Evolutionary conservation across 2,329 filamentous ascomycete species (phyloP).

Genomic region (Cordyceps fumosorosea): DNA sequence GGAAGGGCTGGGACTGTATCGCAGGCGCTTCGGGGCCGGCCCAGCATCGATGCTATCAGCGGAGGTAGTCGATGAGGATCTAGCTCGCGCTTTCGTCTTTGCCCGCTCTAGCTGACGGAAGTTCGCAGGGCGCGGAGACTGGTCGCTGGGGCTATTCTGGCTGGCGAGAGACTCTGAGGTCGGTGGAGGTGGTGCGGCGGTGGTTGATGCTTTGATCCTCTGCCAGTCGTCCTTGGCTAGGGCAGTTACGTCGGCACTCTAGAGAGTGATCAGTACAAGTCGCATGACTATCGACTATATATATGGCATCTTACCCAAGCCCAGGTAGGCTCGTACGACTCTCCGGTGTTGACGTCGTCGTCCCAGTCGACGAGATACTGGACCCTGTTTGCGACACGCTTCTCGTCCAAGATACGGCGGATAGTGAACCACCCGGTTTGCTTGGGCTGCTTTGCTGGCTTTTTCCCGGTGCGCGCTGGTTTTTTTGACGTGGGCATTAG

Average conservation of each 20-base stretch:
- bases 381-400: constrained; percentile 18
- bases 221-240: constrained; percentile 29
- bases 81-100: not conserved
- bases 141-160: constrained; percentile 17
- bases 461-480: constrained; percentile 2
- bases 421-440: constrained; percentile 28
- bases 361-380: constrained; percentile 36
- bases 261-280: not conserved
- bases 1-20: constrained; percentile 20
- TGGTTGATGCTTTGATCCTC: constrained; percentile 16
- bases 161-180: not conserved
- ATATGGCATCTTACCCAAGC: constrained; percentile 17
- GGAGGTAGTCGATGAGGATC: not conserved
- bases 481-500: constrained; percentile 8
- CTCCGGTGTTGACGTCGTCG: constrained; percentile 24
- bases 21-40: constrained; percentile 19
- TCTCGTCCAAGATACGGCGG: constrained; percentile 30
- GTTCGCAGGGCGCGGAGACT: constrained; percentile 24
- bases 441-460: constrained; percentile 15
- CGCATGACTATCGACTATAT: not conserved
- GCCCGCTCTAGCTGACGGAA: constrained; percentile 19
- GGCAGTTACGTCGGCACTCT: constrained; percentile 26
- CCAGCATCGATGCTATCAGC: constrained; percentile 1
- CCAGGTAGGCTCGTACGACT: constrained; percentile 29
- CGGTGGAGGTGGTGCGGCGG: not conserved